Evolutionary conservation across 192 early-diverging fungal genomes (phyloP), one percentile per base, ranked within the genome.

Genomic region (Oehlia diaphana): DNA sequence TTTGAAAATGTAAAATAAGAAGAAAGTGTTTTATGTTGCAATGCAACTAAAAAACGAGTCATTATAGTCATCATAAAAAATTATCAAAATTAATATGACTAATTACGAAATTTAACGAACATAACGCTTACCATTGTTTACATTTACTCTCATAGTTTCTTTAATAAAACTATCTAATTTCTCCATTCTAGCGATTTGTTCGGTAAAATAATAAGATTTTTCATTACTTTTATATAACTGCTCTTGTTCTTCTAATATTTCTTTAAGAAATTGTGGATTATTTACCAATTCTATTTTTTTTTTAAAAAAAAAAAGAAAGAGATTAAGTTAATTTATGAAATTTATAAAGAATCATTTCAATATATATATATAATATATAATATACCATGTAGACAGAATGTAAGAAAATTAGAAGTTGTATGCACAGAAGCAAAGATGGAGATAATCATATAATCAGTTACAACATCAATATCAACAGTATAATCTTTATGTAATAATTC

Each of bases 101-200:
- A n/a, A n/a, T 33, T 26, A 26, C 26, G 26, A 26, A 26, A 26
- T 26, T 0, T 26, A 26, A 26, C 26, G 26, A 26, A 26, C 26
- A 26, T 31, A 31, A 31, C 31, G 31, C 31, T 31, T 19, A 72
- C 31, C 23, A 42, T 10, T 5, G 50, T 50, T 7, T 3, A 6
- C 10, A 72, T 49, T 3, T 26, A 47, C 9, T 62, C n/a, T 75
- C 26, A 75, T 0, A n/a, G 74, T 28, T 75, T 75, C 74, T 63
- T 63, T 75, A 33, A 75, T n/a, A 35, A 75, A 63, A 62, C 74
- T 75, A 14, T 75, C 74, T 31, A 75, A 35, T n/a, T 63, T 75
- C n/a, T 19, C 50, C 74, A 75, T 75, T 62, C 63, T 75, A 2
- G 12, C 19, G 19, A 75, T 31, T 19, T 62, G 14, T 19, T 75